Percentiles rank a stretch among this genome's conserved stretches.
phyloP scores from a whole-genome alignment of 2,329 filamentous ascomycete species.

The Beauveria bassiana region DNA sequence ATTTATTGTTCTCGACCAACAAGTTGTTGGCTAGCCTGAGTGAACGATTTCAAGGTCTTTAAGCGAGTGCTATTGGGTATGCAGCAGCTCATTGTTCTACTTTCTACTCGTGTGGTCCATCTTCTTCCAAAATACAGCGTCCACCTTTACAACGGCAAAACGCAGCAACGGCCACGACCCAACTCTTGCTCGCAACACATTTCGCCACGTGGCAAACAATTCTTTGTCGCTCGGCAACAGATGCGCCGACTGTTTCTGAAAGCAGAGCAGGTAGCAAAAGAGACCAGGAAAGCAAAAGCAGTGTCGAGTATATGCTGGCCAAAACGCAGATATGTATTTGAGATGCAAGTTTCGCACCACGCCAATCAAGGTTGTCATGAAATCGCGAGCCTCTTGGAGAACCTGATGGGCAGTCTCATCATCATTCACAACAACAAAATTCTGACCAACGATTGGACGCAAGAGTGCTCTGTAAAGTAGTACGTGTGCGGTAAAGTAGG shows the following conservation, averaged over 20 bases:
- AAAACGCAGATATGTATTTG: conserved; percentile 16
- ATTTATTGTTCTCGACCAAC: too few relatives aligned
- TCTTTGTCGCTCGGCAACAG: conserved; percentile 8
- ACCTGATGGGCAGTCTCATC: not conserved
- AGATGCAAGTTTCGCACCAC: conserved; percentile 14
- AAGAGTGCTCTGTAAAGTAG: conserved; percentile 13
- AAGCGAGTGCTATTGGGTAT: too few relatives aligned
- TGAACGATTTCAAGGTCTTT: too few relatives aligned
- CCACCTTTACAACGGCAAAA: conserved; percentile 18
- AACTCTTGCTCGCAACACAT: conserved; percentile 15
- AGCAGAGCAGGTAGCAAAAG: conserved; percentile 16
- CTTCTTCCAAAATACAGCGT: conserved; percentile 18
- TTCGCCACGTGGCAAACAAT: conserved; percentile 15
- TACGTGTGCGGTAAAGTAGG: conserved; percentile 14
- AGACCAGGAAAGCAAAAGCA: conserved; percentile 16
- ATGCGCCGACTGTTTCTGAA: conserved; percentile 12
- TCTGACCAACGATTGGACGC: conserved; percentile 11
- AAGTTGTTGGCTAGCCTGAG: too few relatives aligned
- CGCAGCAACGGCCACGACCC: conserved; percentile 17
- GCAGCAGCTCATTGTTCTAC: too few relatives aligned
- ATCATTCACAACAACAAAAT: not conserved
- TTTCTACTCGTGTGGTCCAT: not conserved
- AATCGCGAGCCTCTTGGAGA: conserved; percentile 14
- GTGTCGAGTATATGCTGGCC: conserved; percentile 16
- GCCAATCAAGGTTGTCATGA: conserved; percentile 13